Evolutionary conservation across 2,329 filamentous ascomycete species (phyloP), one percentile per base, ranked within the genome.

Genomic region (Penicillium sp.): DNA sequence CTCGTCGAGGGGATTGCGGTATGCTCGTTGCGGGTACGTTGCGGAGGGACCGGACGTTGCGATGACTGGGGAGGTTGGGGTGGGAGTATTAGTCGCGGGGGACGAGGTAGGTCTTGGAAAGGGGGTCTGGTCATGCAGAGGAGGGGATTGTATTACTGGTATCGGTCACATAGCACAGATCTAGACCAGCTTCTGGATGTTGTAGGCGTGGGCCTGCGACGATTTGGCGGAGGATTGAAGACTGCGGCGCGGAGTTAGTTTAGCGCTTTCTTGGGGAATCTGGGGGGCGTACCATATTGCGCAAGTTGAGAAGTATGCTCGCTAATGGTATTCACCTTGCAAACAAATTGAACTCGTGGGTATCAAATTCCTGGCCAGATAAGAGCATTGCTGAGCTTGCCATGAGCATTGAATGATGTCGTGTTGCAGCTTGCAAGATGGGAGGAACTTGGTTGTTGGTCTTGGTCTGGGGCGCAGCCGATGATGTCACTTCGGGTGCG

Each of bases 131-230:
- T 4, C 34, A 20, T 5, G 22, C 42, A 28, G 42, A 38, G 10
- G 11, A 5, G 2, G 35, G 53, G 45, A 11, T 47, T 28, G 52
- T 58, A 68, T 61, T 67, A 80, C 75, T 91, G 70, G 90, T 86
- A 70, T 93, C 87, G 0, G 92, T 96, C 38, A 98, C 93, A 77
- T 99, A 99, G 82, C 94, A 98, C 47, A 99, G 84, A 74, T 99
- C 95, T 28, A 99, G 84, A 5, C 90, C 90, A 7, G 94, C 90
- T 80, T 97, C 94, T 34, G 90, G 84, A 74, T 98, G 93, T 69
- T 89, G 86, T 60, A 88, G 83, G 66, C 95, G 87, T 12, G 95
- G 94, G 10, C 93, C 89, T 47, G 95, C 92, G 63, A 98, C 92
- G 64, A 98, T 91, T 74, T 96, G 91, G 69, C 94, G 90, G 66